phyloP scores from a whole-genome alignment of 1,139 yeast species.

The Tardiomyces digboiensis region DNA sequence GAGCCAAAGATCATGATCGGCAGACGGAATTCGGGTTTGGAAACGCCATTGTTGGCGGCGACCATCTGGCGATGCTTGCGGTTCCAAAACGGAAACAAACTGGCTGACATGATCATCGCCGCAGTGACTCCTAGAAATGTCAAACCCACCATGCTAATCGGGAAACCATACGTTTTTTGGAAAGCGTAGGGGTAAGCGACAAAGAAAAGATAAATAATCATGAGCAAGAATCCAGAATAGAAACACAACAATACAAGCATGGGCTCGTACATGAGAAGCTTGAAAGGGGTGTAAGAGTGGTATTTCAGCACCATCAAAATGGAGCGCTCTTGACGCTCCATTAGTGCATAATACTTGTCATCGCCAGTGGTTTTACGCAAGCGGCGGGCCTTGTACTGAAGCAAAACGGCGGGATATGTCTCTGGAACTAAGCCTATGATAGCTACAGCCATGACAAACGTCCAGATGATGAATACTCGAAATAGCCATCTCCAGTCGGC shows the following conservation, averaged over 20 bases:
- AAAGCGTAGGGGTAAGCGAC: slow-evolving; percentile 54
- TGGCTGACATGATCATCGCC: slow-evolving; percentile 27
- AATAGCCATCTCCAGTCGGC: slow-evolving; percentile 53
- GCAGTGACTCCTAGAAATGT: slow-evolving; percentile 41
- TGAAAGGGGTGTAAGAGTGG: slow-evolving; percentile 43
- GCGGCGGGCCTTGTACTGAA: slow-evolving; percentile 35
- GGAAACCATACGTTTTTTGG: slow-evolving; percentile 36
- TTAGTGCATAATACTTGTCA: slow-evolving; percentile 32
- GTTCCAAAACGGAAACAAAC: slow-evolving; percentile 12
- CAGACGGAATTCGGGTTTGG: slow-evolving; percentile 39
- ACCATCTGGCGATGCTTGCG: slow-evolving; percentile 8
- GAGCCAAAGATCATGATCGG: slow-evolving; percentile 38
- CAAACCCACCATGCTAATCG: slow-evolving; percentile 32
- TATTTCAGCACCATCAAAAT: slow-evolving; percentile 15
- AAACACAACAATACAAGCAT: slow-evolving; percentile 52
- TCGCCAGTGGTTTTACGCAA: slow-evolving; percentile 37
- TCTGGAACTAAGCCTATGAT: slow-evolving; percentile 34
- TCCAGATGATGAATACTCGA: slow-evolving; percentile 45
- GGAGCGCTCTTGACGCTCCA: slow-evolving; percentile 19
- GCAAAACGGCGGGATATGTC: slow-evolving; percentile 36
- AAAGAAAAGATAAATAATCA: slow-evolving; percentile 53
- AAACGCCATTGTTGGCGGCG: slow-evolving; percentile 8
- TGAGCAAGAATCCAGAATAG: slow-evolving; percentile 52
- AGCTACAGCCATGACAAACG: slow-evolving; percentile 26
- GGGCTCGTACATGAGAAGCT: slow-evolving; percentile 41